Evolutionary conservation across 2,329 filamentous ascomycete species (phyloP).

Genomic region (Trichoderma guizhouense): DNA sequence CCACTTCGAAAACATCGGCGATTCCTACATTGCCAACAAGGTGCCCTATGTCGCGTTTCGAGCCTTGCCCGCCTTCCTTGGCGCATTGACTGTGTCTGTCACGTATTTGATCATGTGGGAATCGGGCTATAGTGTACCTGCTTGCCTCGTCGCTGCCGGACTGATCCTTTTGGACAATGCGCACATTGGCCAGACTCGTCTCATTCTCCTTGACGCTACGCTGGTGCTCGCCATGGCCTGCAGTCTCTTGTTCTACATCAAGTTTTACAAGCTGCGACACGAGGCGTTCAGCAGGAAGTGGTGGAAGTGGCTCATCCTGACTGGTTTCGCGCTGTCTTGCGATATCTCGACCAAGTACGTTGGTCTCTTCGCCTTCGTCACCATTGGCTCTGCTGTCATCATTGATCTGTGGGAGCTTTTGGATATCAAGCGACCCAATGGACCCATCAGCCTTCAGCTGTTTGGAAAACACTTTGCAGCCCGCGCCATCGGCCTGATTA

Average conservation of each 20-base stretch:
- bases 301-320: conserved; percentile 99
- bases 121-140: conserved; percentile 93
- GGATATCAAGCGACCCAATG: conserved; percentile 79
- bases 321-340: conserved; percentile 90
- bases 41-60: conserved; percentile 97
- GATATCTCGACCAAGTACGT: conserved; percentile 99
- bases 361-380: conserved; percentile 93
- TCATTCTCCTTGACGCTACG: conserved; percentile 93
- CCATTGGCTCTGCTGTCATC: conserved; percentile 87
- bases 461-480: conserved; percentile 90
- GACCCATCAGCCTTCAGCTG: conserved; percentile 71
- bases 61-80: conserved; percentile 85
- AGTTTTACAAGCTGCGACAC: conserved; percentile 95
- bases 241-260: conserved; percentile 89
- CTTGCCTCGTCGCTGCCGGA: conserved; percentile 80
- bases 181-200: conserved; percentile 90
- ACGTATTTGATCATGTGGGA: conserved; percentile 99
- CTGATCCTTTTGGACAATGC: conserved; percentile 95
- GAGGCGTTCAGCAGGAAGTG: conserved; percentile 89
- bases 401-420: conserved; percentile 96
- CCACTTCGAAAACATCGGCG: conserved; percentile 98
- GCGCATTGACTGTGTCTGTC: conserved; percentile 88
- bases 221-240: conserved; percentile 94
- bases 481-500: conserved; percentile 77
- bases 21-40: conserved; percentile 95